Conservation (phyloP, 768 basidiomycete species). For the Albatrellus ellisii region DNA sequence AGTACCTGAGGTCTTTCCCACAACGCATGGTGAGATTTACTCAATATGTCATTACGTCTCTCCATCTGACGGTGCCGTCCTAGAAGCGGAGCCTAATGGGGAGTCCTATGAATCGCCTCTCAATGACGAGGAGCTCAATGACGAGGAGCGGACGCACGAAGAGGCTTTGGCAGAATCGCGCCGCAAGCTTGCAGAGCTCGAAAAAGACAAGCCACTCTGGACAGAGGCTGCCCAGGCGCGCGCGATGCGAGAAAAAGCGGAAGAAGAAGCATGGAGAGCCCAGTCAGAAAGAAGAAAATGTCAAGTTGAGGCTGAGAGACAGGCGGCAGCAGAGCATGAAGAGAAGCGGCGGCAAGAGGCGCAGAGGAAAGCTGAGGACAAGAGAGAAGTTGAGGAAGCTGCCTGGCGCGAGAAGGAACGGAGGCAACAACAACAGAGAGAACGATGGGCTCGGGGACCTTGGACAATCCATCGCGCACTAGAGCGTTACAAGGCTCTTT, state of each 20-base stretch:
- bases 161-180: constrained; percentile 47
- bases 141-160: constrained; percentile 18
- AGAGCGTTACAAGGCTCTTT: constrained; percentile 49
- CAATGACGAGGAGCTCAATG: neutral
- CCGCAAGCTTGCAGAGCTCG: constrained; percentile 54
- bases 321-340: constrained; percentile 19
- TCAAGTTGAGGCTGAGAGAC: constrained; percentile 15
- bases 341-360: constrained; percentile 21
- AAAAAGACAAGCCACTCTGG: constrained; percentile 49
- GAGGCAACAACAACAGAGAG: constrained; percentile 32
- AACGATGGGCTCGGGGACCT: constrained; percentile 40
- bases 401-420: constrained; percentile 17
- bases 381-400: constrained; percentile 18
- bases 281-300: constrained; percentile 14
- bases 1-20: constrained; percentile 8
- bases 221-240: constrained; percentile 32
- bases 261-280: constrained; percentile 17
- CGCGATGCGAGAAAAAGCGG: constrained; percentile 12
- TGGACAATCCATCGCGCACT: constrained; percentile 60
- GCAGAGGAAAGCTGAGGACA: constrained; percentile 13
- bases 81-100: neutral
- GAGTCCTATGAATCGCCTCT: neutral
- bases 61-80: neutral
- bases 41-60: neutral
- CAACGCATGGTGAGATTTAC: constrained; percentile 1